phyloP scores from a whole-genome alignment of 805 yeast genomes.

The Jamesozyma piceae region DNA sequence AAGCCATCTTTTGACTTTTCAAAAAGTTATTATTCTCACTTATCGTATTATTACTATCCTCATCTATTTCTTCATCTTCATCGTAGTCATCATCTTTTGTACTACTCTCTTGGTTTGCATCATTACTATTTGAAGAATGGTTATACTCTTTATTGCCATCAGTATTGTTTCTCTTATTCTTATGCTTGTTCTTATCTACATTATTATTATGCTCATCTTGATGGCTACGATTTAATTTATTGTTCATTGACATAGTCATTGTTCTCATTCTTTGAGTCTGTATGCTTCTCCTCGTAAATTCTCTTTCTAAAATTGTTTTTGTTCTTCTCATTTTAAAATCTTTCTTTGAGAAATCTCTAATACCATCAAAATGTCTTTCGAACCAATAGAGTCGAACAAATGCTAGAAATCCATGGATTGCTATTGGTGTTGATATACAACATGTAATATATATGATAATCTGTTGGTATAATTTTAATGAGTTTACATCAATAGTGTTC shows the following conservation, averaged over 20 bases:
- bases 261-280: constrained; percentile 2
- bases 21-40: neutral
- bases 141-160: neutral
- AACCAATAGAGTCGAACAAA: constrained; percentile 81
- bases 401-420: constrained; percentile 71
- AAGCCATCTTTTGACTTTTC: neutral
- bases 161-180: neutral
- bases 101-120: neutral
- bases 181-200: neutral
- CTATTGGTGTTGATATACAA: constrained; percentile 73
- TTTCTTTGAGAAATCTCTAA: constrained; percentile 64
- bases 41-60: neutral
- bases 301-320: constrained; percentile 27
- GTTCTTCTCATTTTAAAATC: constrained; percentile 78
- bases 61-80: neutral
- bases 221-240: neutral
- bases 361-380: constrained; percentile 76
- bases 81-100: neutral
- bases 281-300: constrained; percentile 22
- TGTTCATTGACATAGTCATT: neutral
- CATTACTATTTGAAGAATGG: neutral
- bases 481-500: constrained; percentile 65
- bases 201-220: neutral
- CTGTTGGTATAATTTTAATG: constrained; percentile 68
- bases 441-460: constrained; percentile 55